Base-by-base conservation (phyloP, 2,329 filamentous ascomycete genomes). In the Fusarium sp. region DNA sequence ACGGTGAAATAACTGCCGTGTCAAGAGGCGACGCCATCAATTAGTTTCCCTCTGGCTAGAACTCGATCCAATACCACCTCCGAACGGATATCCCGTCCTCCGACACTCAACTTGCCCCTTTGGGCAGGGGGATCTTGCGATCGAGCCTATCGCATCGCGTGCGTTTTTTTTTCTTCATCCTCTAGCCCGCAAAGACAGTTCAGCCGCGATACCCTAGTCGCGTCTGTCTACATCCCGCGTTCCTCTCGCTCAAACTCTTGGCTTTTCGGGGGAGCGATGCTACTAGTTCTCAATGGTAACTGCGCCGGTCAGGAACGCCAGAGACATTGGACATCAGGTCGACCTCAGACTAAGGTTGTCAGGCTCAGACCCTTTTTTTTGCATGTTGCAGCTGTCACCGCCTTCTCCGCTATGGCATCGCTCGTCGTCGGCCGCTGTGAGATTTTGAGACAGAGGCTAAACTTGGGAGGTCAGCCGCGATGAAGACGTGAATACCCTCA, bases 321-420 rank as follows among this genome's bases (percentile, higher is more conserved):
- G 40, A 62, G 31, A 50, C 47, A 58, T 33, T 22, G 42, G 60
- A 71, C 54, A 45, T 47, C 22, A 45, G 42, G 50, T 66, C 63
- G 13, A 22, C 42, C 20, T 47, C 31, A 54, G 63, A 45, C 56
- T 57, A 54, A 10, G 6, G 14, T 59, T 27, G n/a, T 18, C 14
- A 70, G 25, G 61, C 63, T 74, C 67, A 54, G 56, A 54, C 54
- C 47, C 61, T 60, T 20, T 57, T 57, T 40, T 45, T 40, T 13
- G 16, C 45, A 42, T 36, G 29, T 69, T 62, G 42, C 35, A 20
- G 29, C 27, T 33, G 70, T 70, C 70, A 69, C 69, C 69, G 70
- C 69, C 66, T 66, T 27, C 45, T 33, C 45, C 45, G 45, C 45
- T 11, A 50, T 50, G 45, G 25, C 25, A 29, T 50, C 25, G 38